Evolutionary conservation across 163 green algal genomes (phyloP).

Genomic region (Chlorella variabilis): DNA sequence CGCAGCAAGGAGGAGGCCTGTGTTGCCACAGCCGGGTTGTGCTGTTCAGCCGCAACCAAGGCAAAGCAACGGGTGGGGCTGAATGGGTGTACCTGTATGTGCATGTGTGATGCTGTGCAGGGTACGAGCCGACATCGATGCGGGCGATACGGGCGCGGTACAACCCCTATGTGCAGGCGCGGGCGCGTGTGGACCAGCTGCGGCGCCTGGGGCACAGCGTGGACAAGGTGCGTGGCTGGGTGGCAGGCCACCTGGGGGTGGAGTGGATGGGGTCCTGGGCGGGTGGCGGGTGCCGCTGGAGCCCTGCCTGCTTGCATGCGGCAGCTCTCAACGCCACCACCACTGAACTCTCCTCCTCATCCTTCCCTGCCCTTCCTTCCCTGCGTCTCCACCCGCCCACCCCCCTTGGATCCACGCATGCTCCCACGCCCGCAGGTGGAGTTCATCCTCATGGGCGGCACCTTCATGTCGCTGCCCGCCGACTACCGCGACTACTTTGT

Average conservation of each 20-base stretch:
- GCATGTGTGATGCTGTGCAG: too few relatives aligned
- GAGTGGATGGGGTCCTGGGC: too few relatives aligned
- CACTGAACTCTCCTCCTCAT: too few relatives aligned
- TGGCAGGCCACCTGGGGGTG: too few relatives aligned
- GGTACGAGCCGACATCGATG: constrained; percentile 98
- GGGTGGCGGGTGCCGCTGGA: background rate
- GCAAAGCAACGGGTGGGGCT: too few relatives aligned
- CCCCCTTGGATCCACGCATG: background rate
- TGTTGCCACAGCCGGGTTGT: too few relatives aligned
- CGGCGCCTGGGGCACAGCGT: constrained; percentile 92
- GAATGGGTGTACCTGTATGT: too few relatives aligned
- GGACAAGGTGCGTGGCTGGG: constrained; percentile 89
- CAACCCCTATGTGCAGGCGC: constrained; percentile 73
- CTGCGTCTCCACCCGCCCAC: background rate
- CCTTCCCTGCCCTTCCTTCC: too few relatives aligned
- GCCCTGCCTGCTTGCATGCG: too few relatives aligned
- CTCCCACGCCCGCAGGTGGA: constrained; percentile 72
- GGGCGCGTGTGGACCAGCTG: constrained; percentile 95
- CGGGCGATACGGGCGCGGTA: constrained; percentile 95
- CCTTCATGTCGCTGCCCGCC: constrained; percentile 95
- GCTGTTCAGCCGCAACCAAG: too few relatives aligned
- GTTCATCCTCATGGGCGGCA: constrained; percentile 99
- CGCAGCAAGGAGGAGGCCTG: too few relatives aligned
- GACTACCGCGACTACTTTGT: constrained; percentile 98
- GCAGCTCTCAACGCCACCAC: too few relatives aligned